These are phyloP conservation scores for Fusarium tanahbumbuense DNA, from an alignment of 2,329 filamentous ascomycete species.

Conservation along the genomic window DNA sequence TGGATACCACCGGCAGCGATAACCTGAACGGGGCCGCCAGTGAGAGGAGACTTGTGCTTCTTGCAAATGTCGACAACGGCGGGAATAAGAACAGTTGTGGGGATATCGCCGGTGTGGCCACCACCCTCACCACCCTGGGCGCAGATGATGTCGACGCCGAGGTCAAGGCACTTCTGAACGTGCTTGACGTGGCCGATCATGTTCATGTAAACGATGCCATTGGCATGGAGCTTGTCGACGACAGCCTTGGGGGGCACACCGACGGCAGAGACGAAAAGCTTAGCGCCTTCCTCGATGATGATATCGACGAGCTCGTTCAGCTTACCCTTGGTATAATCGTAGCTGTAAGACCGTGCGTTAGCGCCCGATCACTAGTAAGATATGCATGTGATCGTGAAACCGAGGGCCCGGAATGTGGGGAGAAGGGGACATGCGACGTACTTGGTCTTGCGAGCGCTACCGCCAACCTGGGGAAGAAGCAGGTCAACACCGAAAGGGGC, in stretches of 20 bases:
- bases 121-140: constrained; percentile 98
- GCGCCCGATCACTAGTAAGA: not conserved
- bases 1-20: constrained; percentile 93
- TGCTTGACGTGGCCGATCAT: constrained; percentile 99
- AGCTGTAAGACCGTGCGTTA: constrained; percentile 66
- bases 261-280: constrained; percentile 96
- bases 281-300: constrained; percentile 90
- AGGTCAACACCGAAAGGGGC: constrained; percentile 96
- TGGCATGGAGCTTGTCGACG: constrained; percentile 88
- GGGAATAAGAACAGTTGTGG: constrained; percentile 92
- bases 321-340: constrained; percentile 99
- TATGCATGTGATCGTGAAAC: constrained; percentile 40
- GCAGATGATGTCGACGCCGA: constrained; percentile 96
- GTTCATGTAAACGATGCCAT: constrained; percentile 97
- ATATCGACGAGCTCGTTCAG: constrained; percentile 90
- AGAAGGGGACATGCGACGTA: constrained; percentile 49
- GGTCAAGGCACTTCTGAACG: constrained; percentile 92
- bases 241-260: constrained; percentile 90
- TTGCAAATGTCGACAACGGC: constrained; percentile 85
- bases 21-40: constrained; percentile 87
- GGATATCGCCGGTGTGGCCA: constrained; percentile 94
- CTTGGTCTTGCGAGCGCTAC: constrained; percentile 95
- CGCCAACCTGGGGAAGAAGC: constrained; percentile 92
- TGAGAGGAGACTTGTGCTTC: constrained; percentile 86
- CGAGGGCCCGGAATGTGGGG: not conserved